Base-by-base conservation (phyloP, 305 asterid genomes). In the Solanum chacoense region DNA sequence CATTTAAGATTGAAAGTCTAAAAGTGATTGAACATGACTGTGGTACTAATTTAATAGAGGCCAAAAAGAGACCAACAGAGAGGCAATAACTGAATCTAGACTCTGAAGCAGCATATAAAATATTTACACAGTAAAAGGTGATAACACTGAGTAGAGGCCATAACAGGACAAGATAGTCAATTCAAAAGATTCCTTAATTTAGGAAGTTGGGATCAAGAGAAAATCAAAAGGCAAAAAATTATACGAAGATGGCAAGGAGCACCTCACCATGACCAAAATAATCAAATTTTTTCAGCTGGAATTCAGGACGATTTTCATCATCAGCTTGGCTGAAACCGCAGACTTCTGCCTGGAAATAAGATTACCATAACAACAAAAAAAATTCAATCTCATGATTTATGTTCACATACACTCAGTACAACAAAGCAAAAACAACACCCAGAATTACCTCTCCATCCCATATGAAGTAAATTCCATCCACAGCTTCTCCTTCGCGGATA, bases 231-330 rank as follows among this genome's bases (percentile, higher is more conserved):
- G 9, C 38, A 29, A 84, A 34, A 32, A n/a, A 78, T 24, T 84
- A 35, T 38, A 74, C 78, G 75, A 85, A 40, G 40, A 90, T 73
- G 89, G 85, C 86, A 83, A 74, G 22, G 26, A 22, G 90, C 83
- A 89, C 90, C 98, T 92, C 93, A 97, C 99, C 98, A 71, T 94
- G 97, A 73, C 99, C 98, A 90, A 97, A 97, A 91, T 91, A 96
- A 90, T 96, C 99, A 86, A 92, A 94, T 84, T 91, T 91, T 92
- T 94, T 94, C 89, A 97, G 89, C 69, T 94, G 96, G 90, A 92
- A 95, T 77, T 97, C 99, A 77, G 94, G 92, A 86, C 90, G 94
- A 89, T 90, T 90, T 87, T 91, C 93, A 63, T 91, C 98, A 87
- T 96, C 95, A 38, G 94, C 81, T 32, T 94, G 93, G 85, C 92